Conservation (phyloP, 345 rosid genomes). For the Atalantia buxifolia region DNA sequence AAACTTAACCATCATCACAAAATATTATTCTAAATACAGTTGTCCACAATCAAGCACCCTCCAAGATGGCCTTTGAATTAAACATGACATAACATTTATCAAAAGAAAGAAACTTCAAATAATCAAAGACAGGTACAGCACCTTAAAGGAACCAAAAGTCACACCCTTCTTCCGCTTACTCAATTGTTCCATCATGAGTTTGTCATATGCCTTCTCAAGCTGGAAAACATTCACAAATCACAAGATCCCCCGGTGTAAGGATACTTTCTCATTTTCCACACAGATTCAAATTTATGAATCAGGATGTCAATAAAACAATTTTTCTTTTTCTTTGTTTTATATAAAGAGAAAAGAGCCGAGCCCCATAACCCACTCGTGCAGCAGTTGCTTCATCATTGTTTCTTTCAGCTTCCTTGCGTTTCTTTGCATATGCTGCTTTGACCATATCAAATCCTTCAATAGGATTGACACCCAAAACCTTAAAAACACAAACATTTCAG, state of each 20-base stretch:
- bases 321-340: neutral
- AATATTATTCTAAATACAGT: neutral
- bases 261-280: slow-evolving; percentile 1
- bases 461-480: slow-evolving; percentile 93
- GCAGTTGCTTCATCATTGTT: slow-evolving; percentile 77
- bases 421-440: slow-evolving; percentile 61
- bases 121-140: slow-evolving; percentile 12
- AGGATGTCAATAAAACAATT: neutral
- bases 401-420: slow-evolving; percentile 81
- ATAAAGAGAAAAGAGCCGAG: neutral
- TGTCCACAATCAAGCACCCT: neutral
- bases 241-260: slow-evolving; percentile 5
- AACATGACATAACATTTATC: neutral
- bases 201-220: slow-evolving; percentile 99
- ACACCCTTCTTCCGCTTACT: slow-evolving; percentile 79
- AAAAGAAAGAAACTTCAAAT: neutral
- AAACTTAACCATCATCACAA: neutral
- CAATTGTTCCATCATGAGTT: slow-evolving; percentile 88
- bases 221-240: slow-evolving; percentile 26
- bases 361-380: slow-evolving; percentile 52
- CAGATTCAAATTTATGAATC: neutral
- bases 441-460: slow-evolving; percentile 78
- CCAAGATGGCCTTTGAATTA: neutral
- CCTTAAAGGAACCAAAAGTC: slow-evolving; percentile 83
- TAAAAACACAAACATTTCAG: slow-evolving; percentile 13